Percentiles rank a stretch among this genome's conserved stretches.
These are phyloP conservation scores for Myochromella boudieri DNA, from an alignment of 768 basidiomycete genomes.

Conservation along the genomic window DNA sequence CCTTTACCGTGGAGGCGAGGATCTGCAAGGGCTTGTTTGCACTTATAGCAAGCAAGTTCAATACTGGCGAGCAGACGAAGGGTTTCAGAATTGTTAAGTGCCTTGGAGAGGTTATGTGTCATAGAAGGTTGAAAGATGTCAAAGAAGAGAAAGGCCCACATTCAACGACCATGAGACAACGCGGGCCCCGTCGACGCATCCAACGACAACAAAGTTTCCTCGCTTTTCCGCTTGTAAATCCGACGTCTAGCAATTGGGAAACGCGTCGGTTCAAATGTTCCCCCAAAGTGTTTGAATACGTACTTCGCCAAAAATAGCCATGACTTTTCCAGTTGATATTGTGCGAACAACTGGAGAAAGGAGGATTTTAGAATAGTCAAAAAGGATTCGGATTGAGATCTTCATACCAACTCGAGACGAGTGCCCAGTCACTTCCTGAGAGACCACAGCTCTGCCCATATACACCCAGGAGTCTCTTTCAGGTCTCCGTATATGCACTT, in stretches of 20 bases:
- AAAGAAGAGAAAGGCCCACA: slow-evolving; percentile 38
- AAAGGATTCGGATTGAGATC: slow-evolving; percentile 1
- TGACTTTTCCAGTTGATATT: slow-evolving; percentile 62
- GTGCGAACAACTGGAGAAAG: slow-evolving; percentile 57
- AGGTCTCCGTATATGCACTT: slow-evolving; percentile 79
- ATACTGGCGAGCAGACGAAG: slow-evolving; percentile 80
- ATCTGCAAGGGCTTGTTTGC: slow-evolving; percentile 66
- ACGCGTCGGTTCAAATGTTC: background rate
- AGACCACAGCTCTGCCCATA: slow-evolving; percentile 73
- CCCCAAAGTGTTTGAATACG: slow-evolving; percentile 16
- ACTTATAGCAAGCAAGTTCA: slow-evolving; percentile 80
- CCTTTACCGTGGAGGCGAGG: slow-evolving; percentile 63
- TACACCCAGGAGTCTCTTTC: slow-evolving; percentile 83
- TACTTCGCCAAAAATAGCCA: slow-evolving; percentile 73
- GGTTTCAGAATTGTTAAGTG: slow-evolving; percentile 81
- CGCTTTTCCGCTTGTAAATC: slow-evolving; percentile 85
- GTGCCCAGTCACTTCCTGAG: slow-evolving; percentile 74
- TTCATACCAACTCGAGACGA: slow-evolving; percentile 77
- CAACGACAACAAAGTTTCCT: slow-evolving; percentile 84
- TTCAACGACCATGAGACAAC: slow-evolving; percentile 88
- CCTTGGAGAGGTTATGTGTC: no score
- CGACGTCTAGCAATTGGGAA: slow-evolving; percentile 39
- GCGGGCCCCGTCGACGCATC: slow-evolving; percentile 68
- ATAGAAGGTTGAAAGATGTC: slow-evolving; percentile 10
- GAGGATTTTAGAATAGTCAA: slow-evolving; percentile 4